phyloP scores from a whole-genome alignment of 805 yeast species.

The Ogataea zsoltii region DNA sequence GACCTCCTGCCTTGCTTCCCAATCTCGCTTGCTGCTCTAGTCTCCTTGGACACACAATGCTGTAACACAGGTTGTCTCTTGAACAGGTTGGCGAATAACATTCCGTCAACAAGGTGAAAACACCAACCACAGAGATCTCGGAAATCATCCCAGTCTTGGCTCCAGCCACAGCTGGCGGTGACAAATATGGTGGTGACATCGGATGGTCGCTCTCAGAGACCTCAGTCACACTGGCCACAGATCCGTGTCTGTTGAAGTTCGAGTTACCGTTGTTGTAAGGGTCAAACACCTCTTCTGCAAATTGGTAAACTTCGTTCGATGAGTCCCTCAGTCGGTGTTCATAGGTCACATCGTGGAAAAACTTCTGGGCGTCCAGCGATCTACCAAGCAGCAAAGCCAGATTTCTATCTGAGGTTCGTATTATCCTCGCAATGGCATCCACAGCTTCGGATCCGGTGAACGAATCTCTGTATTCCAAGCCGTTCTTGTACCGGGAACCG shows the following conservation, averaged over 20 bases:
- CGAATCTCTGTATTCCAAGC: conserved; percentile 86
- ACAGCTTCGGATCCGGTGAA: conserved; percentile 95
- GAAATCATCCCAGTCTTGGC: neutral
- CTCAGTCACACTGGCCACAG: conserved; percentile 27
- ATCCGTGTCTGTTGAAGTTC: conserved; percentile 28
- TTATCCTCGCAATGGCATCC: conserved; percentile 80
- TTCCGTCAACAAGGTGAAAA: conserved; percentile 87
- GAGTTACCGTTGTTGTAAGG: conserved; percentile 24
- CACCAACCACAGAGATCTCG: conserved; percentile 67
- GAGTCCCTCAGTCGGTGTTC: conserved; percentile 92
- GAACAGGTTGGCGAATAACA: conserved; percentile 98
- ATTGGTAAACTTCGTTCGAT: conserved; percentile 81
- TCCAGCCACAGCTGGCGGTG: conserved; percentile 19
- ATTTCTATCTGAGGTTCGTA: conserved; percentile 88
- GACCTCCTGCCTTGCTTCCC: conserved; percentile 82
- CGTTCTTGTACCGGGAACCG: conserved; percentile 85
- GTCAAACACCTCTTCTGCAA: conserved; percentile 52
- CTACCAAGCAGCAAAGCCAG: conserved; percentile 87
- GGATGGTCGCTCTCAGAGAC: conserved; percentile 18
- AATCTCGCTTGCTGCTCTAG: conserved; percentile 93
- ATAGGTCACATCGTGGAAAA: conserved; percentile 93
- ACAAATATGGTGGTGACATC: conserved; percentile 15
- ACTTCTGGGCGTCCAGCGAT: conserved; percentile 89
- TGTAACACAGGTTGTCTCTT: conserved; percentile 82
- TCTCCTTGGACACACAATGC: conserved; percentile 94